Base-by-base conservation (phyloP, 2,329 filamentous ascomycete species). In the Scopulariopsis brevicaulis region DNA sequence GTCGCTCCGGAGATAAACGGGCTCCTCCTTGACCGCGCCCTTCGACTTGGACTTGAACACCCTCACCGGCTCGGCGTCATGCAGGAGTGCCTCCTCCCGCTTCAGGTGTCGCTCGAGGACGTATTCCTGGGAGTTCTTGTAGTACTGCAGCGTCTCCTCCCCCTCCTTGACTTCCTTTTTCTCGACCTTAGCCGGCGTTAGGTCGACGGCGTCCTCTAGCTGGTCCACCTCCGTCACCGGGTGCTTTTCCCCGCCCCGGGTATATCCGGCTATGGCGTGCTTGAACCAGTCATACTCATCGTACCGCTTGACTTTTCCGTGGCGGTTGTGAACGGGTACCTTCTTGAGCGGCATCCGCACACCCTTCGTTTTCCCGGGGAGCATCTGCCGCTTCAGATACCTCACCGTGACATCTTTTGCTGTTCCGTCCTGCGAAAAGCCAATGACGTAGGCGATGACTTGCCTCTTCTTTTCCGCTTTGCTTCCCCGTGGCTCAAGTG, bases 331-430 rank as follows among this genome's bases (percentile, higher is more conserved):
- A 7, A 96, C 74, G 0, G 91, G 86, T 1, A 96, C 77, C 66
- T 93, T 96, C 64, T 95, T 90, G 2, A 85, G 68, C 0, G 87
- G 83, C 67, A 96, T 81, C 7, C 94, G 83, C 62, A 86, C 81
- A 4, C 92, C 90, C 67, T 96, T 97, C 0, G 93, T 96, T 63
- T 91, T 88, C 4, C 94, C 93, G 0, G 94, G 94, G 68, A 91
- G 85, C 57, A 87, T 80, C 59, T 88, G 88, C 24, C 86, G 83
- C 65, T 87, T 92, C 8, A 99, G 74, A 69, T 99, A 99, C 32
- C 94, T 83, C 12, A 94, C 85, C 0, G 94, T 99, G 18, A 99
- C 88, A 68, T 99, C 94, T 68, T 97, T 97, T 14, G 90, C 92
- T 0, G 90, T 92, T 2, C 89, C 90, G 67, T 97, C 92, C 3